These are phyloP conservation scores for Parachaetomium inaequale DNA, from an alignment of 495 filamentous ascomycete species.

Conservation along the genomic window DNA sequence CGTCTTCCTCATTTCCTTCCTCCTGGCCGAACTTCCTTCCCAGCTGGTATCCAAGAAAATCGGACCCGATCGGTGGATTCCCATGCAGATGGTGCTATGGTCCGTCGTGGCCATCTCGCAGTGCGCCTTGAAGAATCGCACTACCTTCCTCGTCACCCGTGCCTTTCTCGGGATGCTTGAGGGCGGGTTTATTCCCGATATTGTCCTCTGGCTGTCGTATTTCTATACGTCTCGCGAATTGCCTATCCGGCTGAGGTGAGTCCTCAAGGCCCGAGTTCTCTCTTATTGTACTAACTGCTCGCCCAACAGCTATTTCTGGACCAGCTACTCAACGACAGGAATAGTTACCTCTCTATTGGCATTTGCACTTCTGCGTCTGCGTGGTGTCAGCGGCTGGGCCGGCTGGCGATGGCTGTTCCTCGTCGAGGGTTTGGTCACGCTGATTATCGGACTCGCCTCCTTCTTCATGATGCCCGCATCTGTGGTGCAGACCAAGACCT, in stretches of 20 bases:
- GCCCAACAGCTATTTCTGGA: too few relatives aligned
- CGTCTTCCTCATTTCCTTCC: conserved; percentile 66
- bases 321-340: conserved; percentile 48
- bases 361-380: conserved; percentile 46
- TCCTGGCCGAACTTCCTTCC: conserved; percentile 67
- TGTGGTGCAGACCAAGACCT: conserved; percentile 46
- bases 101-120: conserved; percentile 39
- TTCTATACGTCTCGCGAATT: conserved; percentile 53
- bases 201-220: conserved; percentile 50
- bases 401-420: conserved; percentile 58
- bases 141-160: conserved; percentile 39
- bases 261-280: too few relatives aligned
- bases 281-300: too few relatives aligned
- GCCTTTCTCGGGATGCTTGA: conserved; percentile 40
- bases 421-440: conserved; percentile 46
- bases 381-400: conserved; percentile 48
- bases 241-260: conserved; percentile 49
- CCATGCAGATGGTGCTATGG: conserved; percentile 52
- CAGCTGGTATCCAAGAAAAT: conserved; percentile 67
- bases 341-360: conserved; percentile 49
- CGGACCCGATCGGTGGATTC: conserved; percentile 78
- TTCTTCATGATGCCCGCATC: conserved; percentile 13
- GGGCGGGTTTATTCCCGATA: conserved; percentile 54
- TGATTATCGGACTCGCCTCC: conserved; percentile 45
- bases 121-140: conserved; percentile 31